Base-by-base conservation (phyloP, 2,329 filamentous ascomycete genomes). In the Colletotrichum sp. region DNA sequence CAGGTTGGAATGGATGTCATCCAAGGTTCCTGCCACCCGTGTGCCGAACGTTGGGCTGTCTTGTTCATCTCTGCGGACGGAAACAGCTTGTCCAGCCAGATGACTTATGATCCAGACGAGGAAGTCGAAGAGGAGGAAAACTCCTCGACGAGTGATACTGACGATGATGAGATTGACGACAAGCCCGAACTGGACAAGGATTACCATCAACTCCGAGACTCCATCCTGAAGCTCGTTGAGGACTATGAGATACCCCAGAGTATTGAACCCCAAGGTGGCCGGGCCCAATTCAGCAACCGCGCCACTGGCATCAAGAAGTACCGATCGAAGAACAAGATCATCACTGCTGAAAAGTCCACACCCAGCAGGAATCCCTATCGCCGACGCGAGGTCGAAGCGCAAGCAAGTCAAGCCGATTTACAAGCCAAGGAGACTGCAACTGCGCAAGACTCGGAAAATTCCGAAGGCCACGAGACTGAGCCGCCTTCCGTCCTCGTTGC, bases 31-130 rank as follows among this genome's bases (percentile, higher is more conserved):
- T 93, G 92, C 71, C 94, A 97, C 80, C 95, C 95, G 10, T 96
- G 95, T 77, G 93, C 93, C 2, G 95, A 98, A 84, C 90, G 93
- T 72, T 98, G 95, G 95, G 91, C 94, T 6, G 93, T 97, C 8
- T 87, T 98, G 10, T 96, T 96, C 80, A 91, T 98, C 72, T 94
- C 94, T 1, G 86, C 92, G 1, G 92, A 96, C 82, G 95, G 95
- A 36, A 92, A 92, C 80, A 89, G 89, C 68, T 86, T 98, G 55
- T 93, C 92, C 9, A 90, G 92, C 5, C 90, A 93, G 62, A 95
- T 95, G 93, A 92, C 89, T 49, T 95, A 94, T 83, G 95, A 92
- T 76, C 89, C 90, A 2, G 92, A 94, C 76, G 90, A 93, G 62
- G 91, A 94, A 49, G 84, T 88, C 3, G 93, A 94, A 34, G 89